These are phyloP conservation scores for Melaleuca alternifolia DNA, from an alignment of 345 rosid species.

Conservation along the genomic window DNA sequence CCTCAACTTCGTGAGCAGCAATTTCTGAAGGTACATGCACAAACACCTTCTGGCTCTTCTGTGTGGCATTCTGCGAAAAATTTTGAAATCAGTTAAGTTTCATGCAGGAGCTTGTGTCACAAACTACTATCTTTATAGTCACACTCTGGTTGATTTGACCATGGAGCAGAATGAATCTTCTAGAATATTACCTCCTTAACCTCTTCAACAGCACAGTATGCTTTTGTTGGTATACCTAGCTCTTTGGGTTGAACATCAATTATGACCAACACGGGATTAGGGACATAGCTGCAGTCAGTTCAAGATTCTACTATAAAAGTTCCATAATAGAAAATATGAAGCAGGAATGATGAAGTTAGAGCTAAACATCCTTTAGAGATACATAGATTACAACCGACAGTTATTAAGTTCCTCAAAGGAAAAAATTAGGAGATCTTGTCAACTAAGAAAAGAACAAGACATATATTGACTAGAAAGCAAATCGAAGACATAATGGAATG, in stretches of 20 bases:
- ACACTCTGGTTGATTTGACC: not conserved
- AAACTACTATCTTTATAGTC: not conserved
- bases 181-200: conserved; percentile 56
- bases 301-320: not conserved
- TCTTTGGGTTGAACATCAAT: conserved; percentile 91
- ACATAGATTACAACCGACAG: not conserved
- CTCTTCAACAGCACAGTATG: conserved; percentile 81
- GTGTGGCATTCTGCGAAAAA: conserved; percentile 60
- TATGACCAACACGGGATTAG: conserved; percentile 79
- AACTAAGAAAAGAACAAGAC: not conserved
- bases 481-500: not conserved
- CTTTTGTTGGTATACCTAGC: conserved; percentile 84
- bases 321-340: not conserved
- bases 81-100: not conserved
- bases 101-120: not conserved
- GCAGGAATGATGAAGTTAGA: not conserved
- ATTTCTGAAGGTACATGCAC: conserved; percentile 77
- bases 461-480: not conserved
- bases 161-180: not conserved
- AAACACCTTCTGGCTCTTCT: conserved; percentile 77
- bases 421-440: not conserved
- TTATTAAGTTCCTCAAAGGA: not conserved
- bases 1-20: conserved; percentile 88
- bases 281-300: conserved; percentile 42
- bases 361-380: not conserved